phyloP scores from a whole-genome alignment of 2,329 filamentous ascomycete species.

The Colletotrichum somersetense region DNA sequence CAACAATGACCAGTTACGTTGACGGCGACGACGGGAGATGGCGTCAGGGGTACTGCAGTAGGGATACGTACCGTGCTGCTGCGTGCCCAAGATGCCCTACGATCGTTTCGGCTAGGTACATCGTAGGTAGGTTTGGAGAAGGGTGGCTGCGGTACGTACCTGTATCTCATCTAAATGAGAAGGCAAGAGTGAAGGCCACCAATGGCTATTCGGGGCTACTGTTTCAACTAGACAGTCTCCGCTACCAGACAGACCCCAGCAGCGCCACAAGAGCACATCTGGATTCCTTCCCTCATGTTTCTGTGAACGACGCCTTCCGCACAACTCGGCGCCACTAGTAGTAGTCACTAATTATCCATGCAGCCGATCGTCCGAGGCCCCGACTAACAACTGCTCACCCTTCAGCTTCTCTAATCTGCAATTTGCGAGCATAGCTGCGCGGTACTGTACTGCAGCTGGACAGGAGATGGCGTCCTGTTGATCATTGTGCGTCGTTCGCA shows the following conservation, averaged over 20 bases:
- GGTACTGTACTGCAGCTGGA: neutral
- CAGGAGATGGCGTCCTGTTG: neutral
- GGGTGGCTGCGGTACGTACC: neutral
- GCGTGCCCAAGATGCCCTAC: neutral
- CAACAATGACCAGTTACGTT: neutral
- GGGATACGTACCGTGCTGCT: neutral
- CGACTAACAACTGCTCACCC: neutral
- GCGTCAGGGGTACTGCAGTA: neutral
- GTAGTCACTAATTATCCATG: slow-evolving; percentile 29
- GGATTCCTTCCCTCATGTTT: slow-evolving; percentile 32
- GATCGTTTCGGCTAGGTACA: neutral
- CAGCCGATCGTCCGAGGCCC: slow-evolving; percentile 34
- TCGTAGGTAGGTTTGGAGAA: too few relatives aligned
- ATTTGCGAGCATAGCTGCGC: neutral
- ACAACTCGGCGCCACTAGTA: slow-evolving; percentile 6
- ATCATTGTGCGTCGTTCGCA: neutral
- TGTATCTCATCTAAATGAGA: slow-evolving; percentile 35
- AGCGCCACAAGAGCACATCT: slow-evolving; percentile 36
- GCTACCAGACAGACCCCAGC: slow-evolving; percentile 16
- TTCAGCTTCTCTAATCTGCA: neutral
- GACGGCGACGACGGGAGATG: neutral
- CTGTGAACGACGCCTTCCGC: slow-evolving; percentile 13
- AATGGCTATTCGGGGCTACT: slow-evolving; percentile 24
- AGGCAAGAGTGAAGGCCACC: slow-evolving; percentile 13
- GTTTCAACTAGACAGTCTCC: slow-evolving; percentile 41